A percentile compares a stretch with the other conserved stretches of the same genome.
Conservation (phyloP, 257 asterid genomes). For the Solanum phureja region DNA sequence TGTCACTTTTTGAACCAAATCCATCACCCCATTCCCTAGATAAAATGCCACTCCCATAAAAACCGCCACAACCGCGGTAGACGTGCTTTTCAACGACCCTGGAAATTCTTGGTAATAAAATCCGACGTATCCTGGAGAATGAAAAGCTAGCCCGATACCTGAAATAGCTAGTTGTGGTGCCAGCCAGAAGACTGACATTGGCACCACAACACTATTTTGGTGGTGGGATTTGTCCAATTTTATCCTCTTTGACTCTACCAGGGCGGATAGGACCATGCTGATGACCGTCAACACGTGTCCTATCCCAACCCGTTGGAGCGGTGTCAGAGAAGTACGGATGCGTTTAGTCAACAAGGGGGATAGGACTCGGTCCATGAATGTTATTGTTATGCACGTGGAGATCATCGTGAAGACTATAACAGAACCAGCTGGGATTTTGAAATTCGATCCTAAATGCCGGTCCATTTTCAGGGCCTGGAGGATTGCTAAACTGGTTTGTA, state of each 20-base stretch:
- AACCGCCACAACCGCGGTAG: conserved; percentile 6
- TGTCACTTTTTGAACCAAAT: conserved; percentile 3
- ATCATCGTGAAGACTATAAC: conserved; percentile 1
- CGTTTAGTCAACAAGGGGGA: neutral
- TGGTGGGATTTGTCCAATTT: neutral
- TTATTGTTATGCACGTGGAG: neutral
- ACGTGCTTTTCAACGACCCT: conserved; percentile 9
- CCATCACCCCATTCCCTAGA: conserved; percentile 4
- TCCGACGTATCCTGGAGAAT: conserved; percentile 14
- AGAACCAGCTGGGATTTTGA: conserved; percentile 13
- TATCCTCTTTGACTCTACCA: conserved; percentile 9
- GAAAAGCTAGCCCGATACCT: conserved; percentile 19
- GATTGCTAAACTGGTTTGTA: conserved; percentile 4
- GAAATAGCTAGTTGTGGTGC: conserved; percentile 4
- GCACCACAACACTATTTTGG: neutral
- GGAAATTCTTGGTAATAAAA: conserved; percentile 23
- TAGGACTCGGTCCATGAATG: neutral
- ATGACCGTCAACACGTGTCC: conserved; percentile 9
- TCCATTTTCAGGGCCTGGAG: conserved; percentile 16
- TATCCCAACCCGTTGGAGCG: conserved; percentile 9
- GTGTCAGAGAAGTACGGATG: neutral
- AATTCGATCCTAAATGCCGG: neutral
- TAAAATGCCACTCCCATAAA: conserved; percentile 3
- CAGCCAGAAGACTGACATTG: conserved; percentile 20
- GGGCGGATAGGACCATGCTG: conserved; percentile 3